A percentile compares a stretch with the other conserved stretches of the same genome.
These are phyloP conservation scores for Trichosporon ovoides DNA, from an alignment of 1,284 basidiomycete genomes.

Conservation along the genomic window DNA sequence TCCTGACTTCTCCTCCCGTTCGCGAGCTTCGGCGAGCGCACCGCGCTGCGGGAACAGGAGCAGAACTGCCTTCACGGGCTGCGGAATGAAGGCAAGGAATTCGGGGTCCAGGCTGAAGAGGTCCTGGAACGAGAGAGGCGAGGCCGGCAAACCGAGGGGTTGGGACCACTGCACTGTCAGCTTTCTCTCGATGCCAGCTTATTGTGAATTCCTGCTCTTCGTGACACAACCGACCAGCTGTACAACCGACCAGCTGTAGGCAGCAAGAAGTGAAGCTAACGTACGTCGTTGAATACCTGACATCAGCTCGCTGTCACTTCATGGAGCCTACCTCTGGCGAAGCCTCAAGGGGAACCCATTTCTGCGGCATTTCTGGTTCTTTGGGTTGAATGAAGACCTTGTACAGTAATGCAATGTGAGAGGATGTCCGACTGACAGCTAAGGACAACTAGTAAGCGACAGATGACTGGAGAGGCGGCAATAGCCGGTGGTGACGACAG, in stretches of 20 bases:
- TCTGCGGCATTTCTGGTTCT: constrained; percentile 24
- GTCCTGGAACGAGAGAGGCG: constrained; percentile 64
- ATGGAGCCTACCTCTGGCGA: constrained; percentile 61
- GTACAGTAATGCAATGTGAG: neutral
- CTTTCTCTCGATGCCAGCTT: neutral
- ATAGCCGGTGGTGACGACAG: neutral
- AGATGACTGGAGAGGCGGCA: neutral
- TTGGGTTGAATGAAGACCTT: neutral
- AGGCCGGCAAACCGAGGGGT: constrained; percentile 62
- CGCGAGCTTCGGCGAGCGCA: constrained; percentile 53
- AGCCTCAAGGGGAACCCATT: constrained; percentile 72
- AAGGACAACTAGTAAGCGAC: too few relatives aligned
- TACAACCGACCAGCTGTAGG: too few relatives aligned
- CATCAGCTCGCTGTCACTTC: neutral
- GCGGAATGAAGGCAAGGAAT: constrained; percentile 63
- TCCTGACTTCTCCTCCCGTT: constrained; percentile 49
- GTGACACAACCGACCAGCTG: too few relatives aligned
- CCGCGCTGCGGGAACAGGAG: constrained; percentile 71
- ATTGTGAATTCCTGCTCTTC: neutral
- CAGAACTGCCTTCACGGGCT: constrained; percentile 71
- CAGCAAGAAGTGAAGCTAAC: too few relatives aligned
- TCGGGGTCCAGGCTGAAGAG: constrained; percentile 76
- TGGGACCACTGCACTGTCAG: constrained; percentile 62
- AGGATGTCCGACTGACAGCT: too few relatives aligned
- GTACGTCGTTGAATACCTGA: constrained; percentile 48